Percentiles rank a stretch among this genome's conserved stretches.
Evolutionary conservation across 805 yeast species (phyloP).

Genomic region (Yamadazyma ubonensis): DNA sequence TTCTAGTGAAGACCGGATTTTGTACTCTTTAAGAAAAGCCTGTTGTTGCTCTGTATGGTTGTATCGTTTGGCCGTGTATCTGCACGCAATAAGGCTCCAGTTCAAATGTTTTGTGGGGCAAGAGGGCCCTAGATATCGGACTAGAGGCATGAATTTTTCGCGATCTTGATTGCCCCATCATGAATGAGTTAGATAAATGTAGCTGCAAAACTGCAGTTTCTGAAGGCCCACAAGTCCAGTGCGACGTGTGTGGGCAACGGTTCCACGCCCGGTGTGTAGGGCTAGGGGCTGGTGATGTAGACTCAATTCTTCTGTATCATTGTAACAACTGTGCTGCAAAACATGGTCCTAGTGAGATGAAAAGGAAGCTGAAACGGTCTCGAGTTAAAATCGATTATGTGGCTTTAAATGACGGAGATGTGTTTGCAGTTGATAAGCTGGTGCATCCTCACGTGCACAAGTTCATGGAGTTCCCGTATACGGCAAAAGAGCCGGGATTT

Average conservation of each 20-base stretch:
- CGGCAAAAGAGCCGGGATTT: conserved; percentile 7
- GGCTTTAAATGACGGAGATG: conserved; percentile 75
- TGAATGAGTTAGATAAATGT: no score
- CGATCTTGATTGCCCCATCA: background rate
- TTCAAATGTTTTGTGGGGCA: no score
- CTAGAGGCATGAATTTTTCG: no score
- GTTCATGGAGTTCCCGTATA: conserved; percentile 28
- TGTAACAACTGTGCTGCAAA: conserved; percentile 47
- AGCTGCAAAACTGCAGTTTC: no score
- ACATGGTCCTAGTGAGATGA: conserved; percentile 51
- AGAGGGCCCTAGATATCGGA: no score
- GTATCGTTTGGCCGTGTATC: no score
- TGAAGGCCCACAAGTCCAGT: conserved; percentile 50
- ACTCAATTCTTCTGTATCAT: conserved; percentile 48
- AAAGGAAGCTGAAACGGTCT: conserved; percentile 55
- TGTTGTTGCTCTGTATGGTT: conserved; percentile 23
- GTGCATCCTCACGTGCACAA: conserved; percentile 52
- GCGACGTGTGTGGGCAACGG: conserved; percentile 57
- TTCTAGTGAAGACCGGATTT: conserved; percentile 57
- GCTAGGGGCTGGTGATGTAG: conserved; percentile 34
- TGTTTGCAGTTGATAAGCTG: conserved; percentile 44
- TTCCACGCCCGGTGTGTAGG: conserved; percentile 51
- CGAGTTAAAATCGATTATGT: conserved; percentile 65
- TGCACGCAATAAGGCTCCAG: no score
- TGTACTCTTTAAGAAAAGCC: conserved; percentile 52